A percentile compares a stretch with the other conserved stretches of the same genome.
These are phyloP conservation scores for Pugionium dolabratum DNA, from an alignment of 345 rosid genomes.

Conservation along the genomic window DNA sequence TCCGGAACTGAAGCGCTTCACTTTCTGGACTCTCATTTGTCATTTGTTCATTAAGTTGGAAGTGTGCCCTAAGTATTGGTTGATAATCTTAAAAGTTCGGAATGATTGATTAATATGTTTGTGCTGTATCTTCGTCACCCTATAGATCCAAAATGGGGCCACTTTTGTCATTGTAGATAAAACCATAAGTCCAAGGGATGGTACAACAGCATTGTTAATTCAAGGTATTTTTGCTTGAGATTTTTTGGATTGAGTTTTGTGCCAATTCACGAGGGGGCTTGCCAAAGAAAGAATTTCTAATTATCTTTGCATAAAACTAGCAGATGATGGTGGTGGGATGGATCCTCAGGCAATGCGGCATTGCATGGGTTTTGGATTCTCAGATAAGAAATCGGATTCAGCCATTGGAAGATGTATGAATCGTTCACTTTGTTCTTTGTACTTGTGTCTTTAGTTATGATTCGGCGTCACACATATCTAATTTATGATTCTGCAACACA, in stretches of 20 bases:
- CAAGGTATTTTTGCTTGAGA: conserved; percentile 55
- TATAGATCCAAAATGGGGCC: conserved; percentile 97
- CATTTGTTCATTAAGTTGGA: conserved; percentile 21
- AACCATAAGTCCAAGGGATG: conserved; percentile 72
- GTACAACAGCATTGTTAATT: conserved; percentile 65
- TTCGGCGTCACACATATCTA: conserved; percentile 24
- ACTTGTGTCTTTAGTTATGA: conserved; percentile 23
- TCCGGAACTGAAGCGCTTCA: conserved; percentile 17
- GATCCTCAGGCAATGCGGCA: conserved; percentile 79
- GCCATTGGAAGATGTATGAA: conserved; percentile 83
- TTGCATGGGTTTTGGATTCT: conserved; percentile 98
- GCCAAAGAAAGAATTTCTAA: conserved; percentile 19
- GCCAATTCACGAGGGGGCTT: conserved; percentile 11
- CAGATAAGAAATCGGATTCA: conserved; percentile 71
- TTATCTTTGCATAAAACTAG: conserved; percentile 10
- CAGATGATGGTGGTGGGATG: conserved; percentile 99
- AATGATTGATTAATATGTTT: conserved; percentile 35
- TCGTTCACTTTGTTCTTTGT: conserved; percentile 28
- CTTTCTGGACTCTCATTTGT: conserved; percentile 17
- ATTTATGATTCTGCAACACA: conserved; percentile 1
- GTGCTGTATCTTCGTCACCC: conserved; percentile 39
- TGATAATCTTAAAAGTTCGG: conserved; percentile 23
- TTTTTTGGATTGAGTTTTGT: conserved; percentile 20
- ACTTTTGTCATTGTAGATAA: conserved; percentile 90
- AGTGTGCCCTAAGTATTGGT: conserved; percentile 18